Base-by-base conservation (phyloP, 2,329 filamentous ascomycete species). In the Claviceps digitariae region DNA sequence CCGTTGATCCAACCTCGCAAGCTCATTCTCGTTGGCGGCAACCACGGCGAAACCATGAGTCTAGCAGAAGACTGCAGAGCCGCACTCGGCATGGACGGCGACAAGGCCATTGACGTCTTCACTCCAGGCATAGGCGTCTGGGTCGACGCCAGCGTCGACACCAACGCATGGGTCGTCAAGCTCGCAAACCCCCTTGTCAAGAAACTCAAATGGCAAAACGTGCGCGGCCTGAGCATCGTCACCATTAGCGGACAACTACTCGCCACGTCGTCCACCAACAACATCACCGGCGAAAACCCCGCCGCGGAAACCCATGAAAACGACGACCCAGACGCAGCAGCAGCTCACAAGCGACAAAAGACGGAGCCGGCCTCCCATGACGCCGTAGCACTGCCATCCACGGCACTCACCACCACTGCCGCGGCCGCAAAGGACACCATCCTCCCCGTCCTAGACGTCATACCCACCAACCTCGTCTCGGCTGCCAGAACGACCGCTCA, bases 91-190 rank as follows among this genome's bases (percentile, higher is more conserved):
- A 68, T 66, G 13, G 71, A 73, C 6, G 72, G 72, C 44, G 73
- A 75, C 40, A 69, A 71, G 47, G 71, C 74, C 20, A 77, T 82
- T 38, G 83, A 90, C 57, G 87, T 98, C 5, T 91, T 91, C 64
- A 90, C 88, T 0, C 93, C 93, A 1, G 68, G 72, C 10, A 74
- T 87, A n/a, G 90, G 90, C 25, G 74, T 78, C 36, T 73, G 76
- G 15, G 77, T 98, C 44, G 84, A 98, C 67, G 93, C 91, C 13
- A 96, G 90, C 63, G 91, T 97, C 44, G 93, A 98, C 66, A 97
- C 91, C 5, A 96, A 97, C 65, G 90, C 93, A 4, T 98, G 94
- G 93, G 84, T 87, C 25, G 87, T 98, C 56, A 95, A 90, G 68
- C 77, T 98, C 20, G 90, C 88, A 49, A 87, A 91, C 60, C 74